These are phyloP conservation scores for Eremomyces bilateralis DNA, from an alignment of 495 filamentous ascomycete species.

Conservation along the genomic window DNA sequence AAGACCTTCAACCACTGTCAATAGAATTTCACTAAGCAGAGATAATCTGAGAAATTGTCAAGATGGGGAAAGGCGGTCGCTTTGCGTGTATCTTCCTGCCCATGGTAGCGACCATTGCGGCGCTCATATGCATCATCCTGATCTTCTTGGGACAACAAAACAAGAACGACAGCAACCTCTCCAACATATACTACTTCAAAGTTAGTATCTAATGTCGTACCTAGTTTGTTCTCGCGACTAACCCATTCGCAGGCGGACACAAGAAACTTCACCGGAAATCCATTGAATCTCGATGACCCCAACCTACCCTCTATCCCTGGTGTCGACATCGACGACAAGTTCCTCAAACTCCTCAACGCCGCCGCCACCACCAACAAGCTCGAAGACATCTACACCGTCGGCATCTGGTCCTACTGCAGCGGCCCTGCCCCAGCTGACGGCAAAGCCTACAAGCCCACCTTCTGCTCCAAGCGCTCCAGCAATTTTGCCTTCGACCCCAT, in stretches of 20 bases:
- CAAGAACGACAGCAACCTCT: constrained; percentile 27
- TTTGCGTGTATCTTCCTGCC: constrained; percentile 65
- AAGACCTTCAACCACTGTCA: too few relatives aligned
- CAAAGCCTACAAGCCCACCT: constrained; percentile 26
- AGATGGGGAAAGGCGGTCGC: constrained; percentile 52
- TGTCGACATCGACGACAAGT: constrained; percentile 11
- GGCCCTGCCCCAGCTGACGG: constrained; percentile 27
- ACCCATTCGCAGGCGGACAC: constrained; percentile 11
- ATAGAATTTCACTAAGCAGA: constrained; percentile 1
- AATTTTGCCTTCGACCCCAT: constrained; percentile 62
- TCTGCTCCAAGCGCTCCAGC: constrained; percentile 34
- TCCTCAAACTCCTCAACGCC: constrained; percentile 13
- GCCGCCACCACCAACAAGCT: constrained; percentile 22
- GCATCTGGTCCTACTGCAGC: constrained; percentile 74
- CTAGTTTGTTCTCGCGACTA: constrained; percentile 4
- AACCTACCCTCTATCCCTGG: constrained; percentile 2
- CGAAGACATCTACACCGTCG: constrained; percentile 57
- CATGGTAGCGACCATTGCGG: constrained; percentile 49
- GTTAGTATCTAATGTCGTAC: constrained; percentile 21
- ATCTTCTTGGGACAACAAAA: constrained; percentile 52
- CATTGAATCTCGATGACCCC: too few relatives aligned
- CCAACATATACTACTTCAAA: constrained; percentile 49
- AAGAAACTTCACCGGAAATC: constrained; percentile 11
- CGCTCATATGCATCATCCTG: constrained; percentile 49
- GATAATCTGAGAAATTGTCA: constrained; percentile 10